These are phyloP conservation scores for Mollisiaceae sp. DNA, from an alignment of 2,329 filamentous ascomycete genomes.

Conservation along the genomic window DNA sequence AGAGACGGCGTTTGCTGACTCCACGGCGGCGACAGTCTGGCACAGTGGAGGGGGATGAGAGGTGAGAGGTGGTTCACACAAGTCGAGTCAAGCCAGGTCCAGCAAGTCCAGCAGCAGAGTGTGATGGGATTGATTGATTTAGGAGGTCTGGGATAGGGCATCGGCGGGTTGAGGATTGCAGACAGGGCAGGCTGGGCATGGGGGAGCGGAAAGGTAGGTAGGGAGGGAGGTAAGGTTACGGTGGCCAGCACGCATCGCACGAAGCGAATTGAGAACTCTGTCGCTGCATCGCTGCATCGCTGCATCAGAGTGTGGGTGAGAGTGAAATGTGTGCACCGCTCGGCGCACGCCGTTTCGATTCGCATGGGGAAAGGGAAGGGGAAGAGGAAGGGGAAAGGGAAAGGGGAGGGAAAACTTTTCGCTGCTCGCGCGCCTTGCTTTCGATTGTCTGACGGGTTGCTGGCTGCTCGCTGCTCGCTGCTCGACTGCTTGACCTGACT, in stretches of 20 bases:
- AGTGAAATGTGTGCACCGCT: too few relatives aligned
- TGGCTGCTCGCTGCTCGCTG: too few relatives aligned
- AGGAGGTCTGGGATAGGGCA: conserved; percentile 1
- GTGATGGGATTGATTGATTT: conserved; percentile 1
- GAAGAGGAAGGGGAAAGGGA: background rate
- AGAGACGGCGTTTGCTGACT: background rate
- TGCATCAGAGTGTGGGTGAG: too few relatives aligned
- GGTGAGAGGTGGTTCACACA: background rate
- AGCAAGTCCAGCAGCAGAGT: background rate
- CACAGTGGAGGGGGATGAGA: background rate
- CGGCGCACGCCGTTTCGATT: background rate
- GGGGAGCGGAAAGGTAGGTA: background rate
- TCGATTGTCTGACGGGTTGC: too few relatives aligned
- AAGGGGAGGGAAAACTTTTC: background rate
- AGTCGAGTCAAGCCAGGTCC: too few relatives aligned
- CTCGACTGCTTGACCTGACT: background rate
- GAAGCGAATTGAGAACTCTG: too few relatives aligned
- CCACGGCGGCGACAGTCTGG: background rate
- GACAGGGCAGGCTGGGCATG: too few relatives aligned
- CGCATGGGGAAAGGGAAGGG: background rate
- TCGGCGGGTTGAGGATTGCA: background rate
- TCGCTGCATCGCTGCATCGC: too few relatives aligned
- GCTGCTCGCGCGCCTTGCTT: background rate
- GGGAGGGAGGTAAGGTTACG: background rate
- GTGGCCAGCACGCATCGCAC: too few relatives aligned